Evolutionary conservation across 2,329 filamentous ascomycete genomes (phyloP), one percentile per base, ranked within the genome.

Genomic region (Alternaria sp.): DNA sequence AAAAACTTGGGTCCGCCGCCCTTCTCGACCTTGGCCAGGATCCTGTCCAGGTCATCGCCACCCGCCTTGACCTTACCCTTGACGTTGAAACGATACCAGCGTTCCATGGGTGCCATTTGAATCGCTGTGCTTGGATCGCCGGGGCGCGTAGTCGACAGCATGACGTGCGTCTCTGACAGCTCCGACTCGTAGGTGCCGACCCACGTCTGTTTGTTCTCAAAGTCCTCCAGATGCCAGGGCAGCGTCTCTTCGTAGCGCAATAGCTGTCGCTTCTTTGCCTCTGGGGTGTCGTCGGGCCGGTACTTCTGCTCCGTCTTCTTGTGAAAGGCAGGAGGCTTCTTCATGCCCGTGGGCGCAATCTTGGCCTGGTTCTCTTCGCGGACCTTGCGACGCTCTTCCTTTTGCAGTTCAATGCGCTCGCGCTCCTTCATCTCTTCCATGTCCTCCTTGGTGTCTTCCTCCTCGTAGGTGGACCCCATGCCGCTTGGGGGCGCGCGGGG

Each of bases 181-280:
- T 93, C 91, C 26, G 90, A 90, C 70, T 98, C 91, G 69, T 98
- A 97, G 56, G 89, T 90, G 42, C 93, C 95, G 33, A 95, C 89
- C 92, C 93, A 98, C 3, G 91, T 90, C 69, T 97, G 94, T 77
- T 94, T 97, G 64, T 93, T 92, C 71, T 99, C 94, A 39, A 93
- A 96, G 76, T 99, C 95, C 75, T 99, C 95, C 34, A 99, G 79
- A 75, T 97, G 93, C 95, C 95, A 99, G 5, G 95, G 95, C 49
- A 97, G 82, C 4, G 94, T 92, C 77, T 99, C 95, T 75, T 98
- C 95, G 67, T 98, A 99, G 63, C 93, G 85, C 40, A 88, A 80
- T 58, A 86, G 82, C 40, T 84, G 81, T 49, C 81, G 81, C 58
- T 90, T 79, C 87, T 87, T 81, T 84, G 96, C 84, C 85, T 95